Conservation (phyloP, 768 basidiomycete genomes). For the Lactifluus rugatus region DNA sequence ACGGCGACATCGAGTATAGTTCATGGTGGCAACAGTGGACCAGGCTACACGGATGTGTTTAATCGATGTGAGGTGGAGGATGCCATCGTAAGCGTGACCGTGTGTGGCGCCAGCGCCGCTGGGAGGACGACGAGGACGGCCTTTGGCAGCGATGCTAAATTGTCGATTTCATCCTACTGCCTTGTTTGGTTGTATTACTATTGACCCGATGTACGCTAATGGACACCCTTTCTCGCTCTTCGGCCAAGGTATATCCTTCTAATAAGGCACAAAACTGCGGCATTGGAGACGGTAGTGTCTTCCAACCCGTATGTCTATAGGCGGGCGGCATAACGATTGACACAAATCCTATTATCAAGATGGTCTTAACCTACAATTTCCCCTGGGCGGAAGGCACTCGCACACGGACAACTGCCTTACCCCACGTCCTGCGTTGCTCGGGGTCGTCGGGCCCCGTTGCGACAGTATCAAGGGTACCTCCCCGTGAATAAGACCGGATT, state of each 20-base stretch:
- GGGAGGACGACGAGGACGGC: slow-evolving; percentile 9
- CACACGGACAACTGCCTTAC: slow-evolving; percentile 69
- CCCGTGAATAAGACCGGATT: slow-evolving; percentile 64
- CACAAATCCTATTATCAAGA: background rate
- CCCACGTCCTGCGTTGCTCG: slow-evolving; percentile 82
- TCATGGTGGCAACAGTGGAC: slow-evolving; percentile 25
- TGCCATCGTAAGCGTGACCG: slow-evolving; percentile 44
- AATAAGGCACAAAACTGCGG: too few relatives aligned
- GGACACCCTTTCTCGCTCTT: background rate
- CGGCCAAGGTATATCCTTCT: too few relatives aligned
- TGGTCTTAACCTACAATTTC: slow-evolving; percentile 23
- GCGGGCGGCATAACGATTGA: background rate
- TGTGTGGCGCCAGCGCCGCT: slow-evolving; percentile 25
- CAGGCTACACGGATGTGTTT: slow-evolving; percentile 56
- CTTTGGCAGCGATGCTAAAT: background rate
- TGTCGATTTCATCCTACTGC: background rate
- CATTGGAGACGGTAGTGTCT: background rate
- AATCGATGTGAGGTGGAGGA: slow-evolving; percentile 65
- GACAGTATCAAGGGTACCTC: slow-evolving; percentile 55
- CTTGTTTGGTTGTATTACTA: background rate
- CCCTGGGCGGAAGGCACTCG: slow-evolving; percentile 39
- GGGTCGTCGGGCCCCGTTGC: slow-evolving; percentile 63
- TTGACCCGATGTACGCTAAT: background rate
- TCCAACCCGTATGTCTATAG: background rate
- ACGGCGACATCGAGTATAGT: slow-evolving; percentile 67